Evolutionary conservation across 1,139 yeast genomes (phyloP), one percentile per base, ranked within the genome.

Genomic region (Petasospora fabianii): DNA sequence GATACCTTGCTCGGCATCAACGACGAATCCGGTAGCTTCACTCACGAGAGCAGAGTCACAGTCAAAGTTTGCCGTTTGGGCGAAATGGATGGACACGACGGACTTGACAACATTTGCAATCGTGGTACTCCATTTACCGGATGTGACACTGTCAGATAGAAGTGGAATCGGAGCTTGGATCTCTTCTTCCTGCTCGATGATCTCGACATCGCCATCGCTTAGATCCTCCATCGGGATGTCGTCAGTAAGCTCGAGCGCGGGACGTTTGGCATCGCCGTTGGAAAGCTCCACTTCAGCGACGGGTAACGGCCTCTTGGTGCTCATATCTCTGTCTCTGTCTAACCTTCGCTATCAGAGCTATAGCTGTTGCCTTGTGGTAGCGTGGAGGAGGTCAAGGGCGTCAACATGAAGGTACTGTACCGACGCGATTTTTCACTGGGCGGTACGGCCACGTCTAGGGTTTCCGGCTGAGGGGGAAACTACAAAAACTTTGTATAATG

Each of bases 1-100:
- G 47, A 87, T 73, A 9, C 97, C 97, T 30, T 77, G 62, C 41
- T 73, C 68, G 4, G 90, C 72, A 60, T 90, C 97, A 11, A 90
- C 97, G n/a, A 90, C 87, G 60, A 90, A 88, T 6, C 97, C 97
- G 1, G 96, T 86, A 14, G 97, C 97, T 59, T 88, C 95, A 46
- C 94, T 81, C 16, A 84, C 88, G 28, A 83, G 64, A 1, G 95
- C 80, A 2, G 80, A 64, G 53, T 90, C 97, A 27, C 95, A 83
- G 56, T 90, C 97, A 56, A 88, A 88, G 46, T 82, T 79, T 14
- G 81, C 77, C n/a, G 86, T 87, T 58, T 84, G 94, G 13, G 95
- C 75, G 56, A 88, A 88, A 60, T 87, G 95, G 41, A 90, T 80
- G 1, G 96, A 84, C 2, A 90, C 97, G 14, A 90, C 96, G 7